Evolutionary conservation across 306 rosid species (phyloP).

Genomic region (Hylodesmum podocarpum): DNA sequence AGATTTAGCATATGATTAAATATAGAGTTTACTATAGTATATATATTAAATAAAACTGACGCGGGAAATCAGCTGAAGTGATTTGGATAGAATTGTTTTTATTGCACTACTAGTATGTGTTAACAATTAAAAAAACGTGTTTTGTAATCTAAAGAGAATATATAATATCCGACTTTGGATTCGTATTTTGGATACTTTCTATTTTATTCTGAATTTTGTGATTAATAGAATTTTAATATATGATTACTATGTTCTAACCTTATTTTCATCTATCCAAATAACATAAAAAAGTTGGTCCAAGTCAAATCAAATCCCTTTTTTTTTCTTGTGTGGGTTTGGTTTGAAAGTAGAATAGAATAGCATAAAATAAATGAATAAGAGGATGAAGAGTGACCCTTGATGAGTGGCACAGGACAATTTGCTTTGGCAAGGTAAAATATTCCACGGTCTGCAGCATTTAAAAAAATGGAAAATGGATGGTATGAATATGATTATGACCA

Average conservation of each 20-base stretch:
- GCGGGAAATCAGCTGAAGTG: neutral
- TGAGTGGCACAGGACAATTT: conserved; percentile 20
- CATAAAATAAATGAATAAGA: conserved; percentile 6
- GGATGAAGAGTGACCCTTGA: conserved; percentile 24
- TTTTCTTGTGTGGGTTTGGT: neutral
- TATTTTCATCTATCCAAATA: neutral
- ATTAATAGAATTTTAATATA: neutral
- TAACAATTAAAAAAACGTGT: neutral
- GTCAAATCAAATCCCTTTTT: conserved; percentile 18
- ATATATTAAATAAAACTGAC: neutral
- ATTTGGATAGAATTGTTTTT: neutral
- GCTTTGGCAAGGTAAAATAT: conserved; percentile 28
- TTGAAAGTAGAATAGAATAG: conserved; percentile 11
- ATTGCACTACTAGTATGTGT: neutral
- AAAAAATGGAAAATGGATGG: conserved; percentile 8
- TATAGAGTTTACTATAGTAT: too few species aligned
- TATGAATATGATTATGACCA: conserved; percentile 37
- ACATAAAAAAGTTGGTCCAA: conserved; percentile 21
- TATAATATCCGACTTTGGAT: neutral
- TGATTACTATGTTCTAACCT: neutral
- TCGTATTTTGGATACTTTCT: neutral
- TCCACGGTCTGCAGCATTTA: neutral
- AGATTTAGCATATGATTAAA: neutral
- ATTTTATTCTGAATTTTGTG: neutral
- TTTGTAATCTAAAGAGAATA: neutral